phyloP scores from a whole-genome alignment of 139 green algal species.

The Coelastrella sp. region DNA sequence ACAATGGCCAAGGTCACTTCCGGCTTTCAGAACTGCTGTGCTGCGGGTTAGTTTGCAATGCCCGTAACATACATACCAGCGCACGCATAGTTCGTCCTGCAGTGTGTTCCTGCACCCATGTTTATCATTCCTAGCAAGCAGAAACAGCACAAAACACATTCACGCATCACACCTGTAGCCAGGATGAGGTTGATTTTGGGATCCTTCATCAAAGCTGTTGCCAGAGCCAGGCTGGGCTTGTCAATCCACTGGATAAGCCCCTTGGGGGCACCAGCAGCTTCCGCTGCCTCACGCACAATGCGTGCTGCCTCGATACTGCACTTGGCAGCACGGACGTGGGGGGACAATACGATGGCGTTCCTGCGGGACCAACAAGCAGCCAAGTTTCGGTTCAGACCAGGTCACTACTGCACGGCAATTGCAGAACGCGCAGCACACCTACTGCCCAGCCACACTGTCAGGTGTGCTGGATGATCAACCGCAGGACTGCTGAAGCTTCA shows the following conservation, averaged over 20 bases:
- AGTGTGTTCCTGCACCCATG: too few species aligned
- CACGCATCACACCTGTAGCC: conserved; percentile 62
- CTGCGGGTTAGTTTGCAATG: too few species aligned
- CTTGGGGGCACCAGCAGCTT: conserved; percentile 69
- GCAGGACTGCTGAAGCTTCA: too few species aligned
- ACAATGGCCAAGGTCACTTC: too few species aligned
- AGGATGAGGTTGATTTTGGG: conserved; percentile 74
- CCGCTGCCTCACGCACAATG: conserved; percentile 75
- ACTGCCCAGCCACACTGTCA: too few species aligned
- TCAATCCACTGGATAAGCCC: conserved; percentile 80
- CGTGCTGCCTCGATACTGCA: conserved; percentile 70
- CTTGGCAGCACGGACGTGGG: conserved; percentile 74
- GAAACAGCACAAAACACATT: not conserved
- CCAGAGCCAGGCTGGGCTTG: conserved; percentile 63
- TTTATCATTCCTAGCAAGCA: not conserved
- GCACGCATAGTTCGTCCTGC: too few species aligned
- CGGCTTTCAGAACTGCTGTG: too few species aligned
- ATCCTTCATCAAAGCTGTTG: conserved; percentile 75
- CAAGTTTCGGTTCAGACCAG: too few species aligned
- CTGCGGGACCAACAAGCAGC: conserved; percentile 27
- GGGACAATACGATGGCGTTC: conserved; percentile 77
- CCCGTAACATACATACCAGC: too few species aligned
- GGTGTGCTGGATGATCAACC: too few species aligned
- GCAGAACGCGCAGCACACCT: not conserved
- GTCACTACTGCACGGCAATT: too few species aligned